Evolutionary conservation across 2,329 filamentous ascomycete genomes (phyloP), one percentile per base, ranked within the genome.

Genomic region (Penicillium griseofulvum): DNA sequence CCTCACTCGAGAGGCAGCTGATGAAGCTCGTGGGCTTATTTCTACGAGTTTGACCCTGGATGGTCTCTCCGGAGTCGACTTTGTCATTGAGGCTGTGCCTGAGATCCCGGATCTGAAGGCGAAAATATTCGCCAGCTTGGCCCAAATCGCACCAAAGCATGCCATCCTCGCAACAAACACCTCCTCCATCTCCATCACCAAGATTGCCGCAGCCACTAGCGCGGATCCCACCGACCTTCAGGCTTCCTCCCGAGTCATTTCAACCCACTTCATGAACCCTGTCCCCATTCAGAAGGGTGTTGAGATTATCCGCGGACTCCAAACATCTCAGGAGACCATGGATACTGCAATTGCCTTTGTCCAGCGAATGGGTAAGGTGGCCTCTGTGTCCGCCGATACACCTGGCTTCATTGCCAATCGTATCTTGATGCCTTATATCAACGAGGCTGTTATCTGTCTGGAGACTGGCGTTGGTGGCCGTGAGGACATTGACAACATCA

Each of bases 181-280:
- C 7, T 96, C 91, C n/a, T 96, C 91, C 58, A 99, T 99, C 71
- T 93, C 90, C 57, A 97, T 99, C 73, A 99, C 94, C 41, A 89
- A 88, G 70, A 97, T 99, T 67, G 94, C 94, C 19, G 92, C 94
- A 4, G 85, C 92, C 10, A 93, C 93, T 0, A 88, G 86, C 26
- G 80, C 81, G 53, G 85, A 96, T 69, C 88, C 91, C 0, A 93
- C 79, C 17, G 89, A 96, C 68, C 86, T 90, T 24, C 87, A 87
- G 41, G 89, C 87, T 38, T 88, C 90, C 41, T 93, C 91, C 6
- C 88, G 94, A 45, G 94, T 99, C 10, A 86, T 99, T 52, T 91
- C 90, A 49, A 97, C 94, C 16, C 94, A 99, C 75, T 99, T 99
- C 77, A 99, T 99, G 94, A 99, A 99, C 80, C 94, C 94, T 0